Percentiles rank a stretch among this genome's conserved stretches.
These are phyloP conservation scores for Cryphonectria naterciae DNA, from an alignment of 2,329 filamentous ascomycete species.

Conservation along the genomic window DNA sequence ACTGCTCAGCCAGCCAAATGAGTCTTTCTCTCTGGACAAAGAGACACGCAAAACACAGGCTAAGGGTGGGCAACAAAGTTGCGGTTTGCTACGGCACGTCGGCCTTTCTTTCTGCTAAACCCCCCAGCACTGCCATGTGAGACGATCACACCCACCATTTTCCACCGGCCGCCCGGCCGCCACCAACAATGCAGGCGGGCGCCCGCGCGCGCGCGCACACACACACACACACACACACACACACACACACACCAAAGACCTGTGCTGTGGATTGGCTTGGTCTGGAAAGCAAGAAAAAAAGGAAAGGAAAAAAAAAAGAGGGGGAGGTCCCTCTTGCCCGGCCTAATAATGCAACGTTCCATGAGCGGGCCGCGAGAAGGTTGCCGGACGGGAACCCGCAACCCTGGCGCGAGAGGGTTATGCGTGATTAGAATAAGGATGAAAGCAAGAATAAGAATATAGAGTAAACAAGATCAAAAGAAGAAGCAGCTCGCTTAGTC, in stretches of 20 bases:
- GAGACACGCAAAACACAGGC: neutral
- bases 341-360: conserved; percentile 7
- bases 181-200: too few relatives aligned
- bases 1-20: neutral
- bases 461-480: neutral
- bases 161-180: too few relatives aligned
- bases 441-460: too few relatives aligned
- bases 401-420: neutral
- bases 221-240: neutral
- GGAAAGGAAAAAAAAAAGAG: neutral
- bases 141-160: neutral
- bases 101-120: neutral
- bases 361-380: neutral
- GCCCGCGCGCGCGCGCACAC: too few relatives aligned
- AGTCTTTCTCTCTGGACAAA: neutral
- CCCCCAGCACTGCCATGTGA: neutral
- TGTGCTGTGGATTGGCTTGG: neutral
- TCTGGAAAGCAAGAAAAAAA: too few relatives aligned
- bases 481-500: neutral
- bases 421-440: too few relatives aligned
- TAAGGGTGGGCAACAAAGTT: neutral
- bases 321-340: too few relatives aligned
- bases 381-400: conserved; percentile 1
- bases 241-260: neutral
- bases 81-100: neutral